A percentile compares a stretch with the other conserved stretches of the same genome.
Evolutionary conservation across 371 early-diverging fungal genomes (phyloP).

Genomic region (Mucor circinelloides): DNA sequence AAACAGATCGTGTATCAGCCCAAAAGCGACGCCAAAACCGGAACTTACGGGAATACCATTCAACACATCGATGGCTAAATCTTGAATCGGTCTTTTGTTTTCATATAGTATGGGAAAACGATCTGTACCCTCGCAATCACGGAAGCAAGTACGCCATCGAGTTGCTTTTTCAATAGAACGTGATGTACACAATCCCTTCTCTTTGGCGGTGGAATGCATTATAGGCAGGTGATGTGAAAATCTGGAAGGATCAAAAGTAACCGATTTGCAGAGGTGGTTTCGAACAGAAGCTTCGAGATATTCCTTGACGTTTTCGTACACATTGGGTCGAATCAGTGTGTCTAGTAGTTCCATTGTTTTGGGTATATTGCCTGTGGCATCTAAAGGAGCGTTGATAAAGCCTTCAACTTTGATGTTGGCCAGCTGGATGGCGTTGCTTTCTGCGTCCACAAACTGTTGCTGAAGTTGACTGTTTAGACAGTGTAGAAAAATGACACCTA

Average conservation of each 20-base stretch:
- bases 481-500: slow-evolving; percentile 28
- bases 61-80: slow-evolving; percentile 29
- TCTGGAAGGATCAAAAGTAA: slow-evolving; percentile 15
- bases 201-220: slow-evolving; percentile 4
- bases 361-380: background rate
- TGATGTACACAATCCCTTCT: slow-evolving; percentile 16
- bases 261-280: slow-evolving; percentile 10
- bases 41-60: slow-evolving; percentile 28
- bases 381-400: background rate
- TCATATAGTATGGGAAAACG: slow-evolving; percentile 20
- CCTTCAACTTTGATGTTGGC: slow-evolving; percentile 18
- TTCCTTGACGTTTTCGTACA: slow-evolving; percentile 12
- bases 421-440: background rate
- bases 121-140: slow-evolving; percentile 36
- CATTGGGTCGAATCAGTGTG: slow-evolving; percentile 19
- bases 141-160: slow-evolving; percentile 41
- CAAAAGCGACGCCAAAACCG: slow-evolving; percentile 29
- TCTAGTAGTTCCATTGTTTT: slow-evolving; percentile 23
- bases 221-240: slow-evolving; percentile 25
- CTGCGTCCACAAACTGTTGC: slow-evolving; percentile 9
- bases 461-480: slow-evolving; percentile 26
- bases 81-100: slow-evolving; percentile 19
- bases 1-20: slow-evolving; percentile 25
- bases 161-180: slow-evolving; percentile 29
- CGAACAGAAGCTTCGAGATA: background rate